Conservation (phyloP, 73 alveolate species). For the Breviolum minutum region DNA sequence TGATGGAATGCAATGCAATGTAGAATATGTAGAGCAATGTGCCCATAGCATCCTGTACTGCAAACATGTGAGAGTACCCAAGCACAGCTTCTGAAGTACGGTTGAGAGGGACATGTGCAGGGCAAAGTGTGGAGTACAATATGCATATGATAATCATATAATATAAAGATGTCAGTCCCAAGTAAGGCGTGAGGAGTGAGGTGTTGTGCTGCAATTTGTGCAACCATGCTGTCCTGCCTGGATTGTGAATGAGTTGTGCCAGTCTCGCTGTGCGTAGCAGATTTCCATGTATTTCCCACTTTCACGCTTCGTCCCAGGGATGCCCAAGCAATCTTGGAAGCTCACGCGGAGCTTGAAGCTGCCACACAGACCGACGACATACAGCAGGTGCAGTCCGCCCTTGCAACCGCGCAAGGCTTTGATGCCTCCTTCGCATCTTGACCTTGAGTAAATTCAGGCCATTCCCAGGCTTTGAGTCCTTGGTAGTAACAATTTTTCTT, state of each 20-base stretch:
- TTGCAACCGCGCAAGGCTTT: neutral
- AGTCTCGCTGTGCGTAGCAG: neutral
- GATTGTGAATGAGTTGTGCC: neutral
- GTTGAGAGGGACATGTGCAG: no score
- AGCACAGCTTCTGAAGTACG: no score
- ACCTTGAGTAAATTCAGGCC: neutral
- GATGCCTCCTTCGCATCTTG: neutral
- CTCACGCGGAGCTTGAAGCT: neutral
- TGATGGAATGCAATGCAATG: no score
- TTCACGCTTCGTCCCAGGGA: constrained; percentile 14
- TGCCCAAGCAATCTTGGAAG: constrained; percentile 15
- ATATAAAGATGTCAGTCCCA: neutral
- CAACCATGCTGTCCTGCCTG: neutral
- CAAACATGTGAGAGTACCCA: no score
- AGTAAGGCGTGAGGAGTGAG: neutral
- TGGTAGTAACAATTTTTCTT: no score
- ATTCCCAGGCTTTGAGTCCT: neutral
- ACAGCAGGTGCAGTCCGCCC: constrained; percentile 7
- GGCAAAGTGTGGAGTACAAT: no score
- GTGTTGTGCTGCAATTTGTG: neutral
- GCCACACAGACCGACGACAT: neutral
- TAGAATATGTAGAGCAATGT: no score
- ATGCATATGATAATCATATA: no score
- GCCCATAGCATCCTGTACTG: neutral
- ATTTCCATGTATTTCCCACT: neutral